A percentile compares a stretch with the other conserved stretches of the same genome.
Conservation (phyloP, 2,329 filamentous ascomycete species). For the Helotiales sp. region DNA sequence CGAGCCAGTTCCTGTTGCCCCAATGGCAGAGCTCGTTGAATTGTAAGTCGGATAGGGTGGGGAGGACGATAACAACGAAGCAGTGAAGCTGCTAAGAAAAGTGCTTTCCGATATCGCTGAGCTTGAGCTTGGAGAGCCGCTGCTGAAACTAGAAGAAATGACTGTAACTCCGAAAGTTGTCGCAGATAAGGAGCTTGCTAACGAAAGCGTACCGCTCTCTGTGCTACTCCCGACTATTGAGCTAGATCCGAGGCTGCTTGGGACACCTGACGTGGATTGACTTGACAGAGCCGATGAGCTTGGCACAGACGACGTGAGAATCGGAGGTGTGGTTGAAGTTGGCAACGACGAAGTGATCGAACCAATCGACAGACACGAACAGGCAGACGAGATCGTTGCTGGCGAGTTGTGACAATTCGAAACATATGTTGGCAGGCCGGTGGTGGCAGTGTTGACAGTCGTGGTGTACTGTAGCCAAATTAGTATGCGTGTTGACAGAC, state of each 20-base stretch:
- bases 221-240: no score
- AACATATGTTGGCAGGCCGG: conserved; percentile 26
- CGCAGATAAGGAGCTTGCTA: neutral
- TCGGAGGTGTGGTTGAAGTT: neutral
- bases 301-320: neutral
- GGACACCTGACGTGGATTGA: neutral
- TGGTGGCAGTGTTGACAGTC: conserved; percentile 19
- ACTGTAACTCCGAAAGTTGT: neutral
- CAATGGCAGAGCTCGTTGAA: neutral
- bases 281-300: neutral
- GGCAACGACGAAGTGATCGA: neutral
- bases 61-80: neutral
- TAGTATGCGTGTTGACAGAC: no score
- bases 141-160: neutral
- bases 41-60: neutral
- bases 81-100: neutral
- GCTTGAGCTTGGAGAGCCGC: neutral
- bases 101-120: neutral
- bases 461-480: no score
- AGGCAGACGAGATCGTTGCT: conserved; percentile 27
- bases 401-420: conserved; percentile 24
- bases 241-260: neutral
- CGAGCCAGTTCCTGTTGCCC: neutral
- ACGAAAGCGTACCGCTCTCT: neutral
- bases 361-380: conserved; percentile 23